A percentile compares a stretch with the other conserved stretches of the same genome.
phyloP scores from a whole-genome alignment of 441 rosid species.

The Flueggea neowawraea region DNA sequence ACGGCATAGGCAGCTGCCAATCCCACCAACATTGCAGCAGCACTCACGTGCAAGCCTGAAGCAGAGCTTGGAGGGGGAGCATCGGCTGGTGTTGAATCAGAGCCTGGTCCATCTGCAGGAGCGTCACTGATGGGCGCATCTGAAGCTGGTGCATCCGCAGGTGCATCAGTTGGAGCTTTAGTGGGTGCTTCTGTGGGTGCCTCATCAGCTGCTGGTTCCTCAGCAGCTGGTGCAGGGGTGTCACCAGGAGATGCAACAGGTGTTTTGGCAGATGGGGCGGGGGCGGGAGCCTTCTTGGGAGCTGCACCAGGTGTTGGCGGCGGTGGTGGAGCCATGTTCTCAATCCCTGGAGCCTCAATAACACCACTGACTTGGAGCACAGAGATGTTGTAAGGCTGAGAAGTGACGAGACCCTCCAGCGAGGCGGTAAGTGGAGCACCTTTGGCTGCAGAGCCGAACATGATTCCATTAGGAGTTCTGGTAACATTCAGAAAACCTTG shows the following conservation, averaged over 20 bases:
- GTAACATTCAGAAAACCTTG: constrained; percentile 70
- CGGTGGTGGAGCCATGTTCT: constrained; percentile 25
- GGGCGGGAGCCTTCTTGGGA: constrained; percentile 28
- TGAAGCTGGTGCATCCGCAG: too few species aligned
- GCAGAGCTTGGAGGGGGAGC: constrained; percentile 7
- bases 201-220: constrained; percentile 1
- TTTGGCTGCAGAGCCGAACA: constrained; percentile 54
- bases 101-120: neutral
- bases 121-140: constrained; percentile 9
- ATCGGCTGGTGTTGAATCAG: constrained; percentile 14
- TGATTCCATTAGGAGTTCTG: constrained; percentile 28
- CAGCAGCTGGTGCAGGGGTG: constrained; percentile 10
- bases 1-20: constrained; percentile 16
- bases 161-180: constrained; percentile 24
- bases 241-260: neutral
- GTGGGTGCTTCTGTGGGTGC: constrained; percentile 6
- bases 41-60: constrained; percentile 11
- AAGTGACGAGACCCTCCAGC: constrained; percentile 28
- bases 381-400: constrained; percentile 67
- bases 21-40: constrained; percentile 16
- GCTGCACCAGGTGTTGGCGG: constrained; percentile 22
- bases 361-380: constrained; percentile 62
- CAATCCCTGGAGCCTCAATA: constrained; percentile 63
- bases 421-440: constrained; percentile 37
- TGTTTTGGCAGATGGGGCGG: constrained; percentile 9